These are phyloP conservation scores for Musa schizocarpa DNA, from an alignment of 176 grass and related monocot species.

Conservation along the genomic window DNA sequence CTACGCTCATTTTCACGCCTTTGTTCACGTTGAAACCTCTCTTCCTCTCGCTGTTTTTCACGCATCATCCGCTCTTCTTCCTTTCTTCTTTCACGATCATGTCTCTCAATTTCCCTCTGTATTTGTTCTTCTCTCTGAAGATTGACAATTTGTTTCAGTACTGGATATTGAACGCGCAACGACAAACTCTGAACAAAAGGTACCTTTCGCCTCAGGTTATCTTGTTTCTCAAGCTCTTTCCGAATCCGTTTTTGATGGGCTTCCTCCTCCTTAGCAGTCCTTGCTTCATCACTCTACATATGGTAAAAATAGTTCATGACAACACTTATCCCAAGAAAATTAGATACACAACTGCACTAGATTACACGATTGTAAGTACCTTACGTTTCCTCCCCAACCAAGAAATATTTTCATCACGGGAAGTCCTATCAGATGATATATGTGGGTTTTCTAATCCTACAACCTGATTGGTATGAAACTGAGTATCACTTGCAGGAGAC, in stretches of 20 bases:
- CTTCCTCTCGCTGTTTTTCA: slow-evolving; percentile 81
- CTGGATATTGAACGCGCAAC: not conserved
- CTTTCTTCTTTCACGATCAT: slow-evolving; percentile 83
- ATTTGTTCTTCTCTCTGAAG: slow-evolving; percentile 83
- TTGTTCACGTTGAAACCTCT: slow-evolving; percentile 71
- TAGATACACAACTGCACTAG: not conserved
- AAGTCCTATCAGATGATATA: slow-evolving; percentile 38
- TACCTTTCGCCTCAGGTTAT: slow-evolving; percentile 90
- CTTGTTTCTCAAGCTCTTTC: slow-evolving; percentile 93
- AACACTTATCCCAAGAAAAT: not conserved
- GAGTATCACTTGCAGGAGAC: slow-evolving; percentile 33
- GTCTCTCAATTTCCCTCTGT: slow-evolving; percentile 74
- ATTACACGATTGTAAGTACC: slow-evolving; percentile 26
- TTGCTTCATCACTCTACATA: slow-evolving; percentile 69
- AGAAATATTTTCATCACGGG: not conserved
- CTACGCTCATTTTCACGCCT: slow-evolving; percentile 74
- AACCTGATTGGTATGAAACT: slow-evolving; percentile 42
- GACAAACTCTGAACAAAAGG: not conserved
- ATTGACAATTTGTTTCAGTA: not conserved
- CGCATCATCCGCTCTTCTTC: slow-evolving; percentile 81
- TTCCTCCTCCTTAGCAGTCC: slow-evolving; percentile 87
- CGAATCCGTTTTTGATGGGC: slow-evolving; percentile 80
- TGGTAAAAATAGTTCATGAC: not conserved
- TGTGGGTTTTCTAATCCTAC: slow-evolving; percentile 37
- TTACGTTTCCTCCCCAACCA: slow-evolving; percentile 67